These are phyloP conservation scores for Talinum fruticosum DNA, from an alignment of 148 eudicot genomes.

Conservation along the genomic window DNA sequence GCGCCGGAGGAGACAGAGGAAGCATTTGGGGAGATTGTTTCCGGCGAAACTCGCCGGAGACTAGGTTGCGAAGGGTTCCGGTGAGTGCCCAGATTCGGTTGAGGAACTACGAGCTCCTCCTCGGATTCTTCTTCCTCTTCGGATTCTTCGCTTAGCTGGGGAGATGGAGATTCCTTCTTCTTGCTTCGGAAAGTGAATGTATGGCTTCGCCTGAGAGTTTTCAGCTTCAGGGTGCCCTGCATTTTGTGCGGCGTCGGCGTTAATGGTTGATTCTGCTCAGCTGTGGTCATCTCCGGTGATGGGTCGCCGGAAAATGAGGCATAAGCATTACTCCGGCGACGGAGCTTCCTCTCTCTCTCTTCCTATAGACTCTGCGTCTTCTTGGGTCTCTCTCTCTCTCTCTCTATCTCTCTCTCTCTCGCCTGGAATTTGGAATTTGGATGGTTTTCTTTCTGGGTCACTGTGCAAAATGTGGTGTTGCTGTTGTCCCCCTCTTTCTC, in stretches of 20 bases:
- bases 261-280: not conserved
- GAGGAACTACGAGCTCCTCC: not conserved
- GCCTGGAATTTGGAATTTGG: not conserved
- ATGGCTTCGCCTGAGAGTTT: conserved; percentile 24
- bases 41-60: conserved; percentile 38
- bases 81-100: not conserved
- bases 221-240: conserved; percentile 25
- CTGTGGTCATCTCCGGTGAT: not conserved
- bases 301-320: conserved; percentile 18
- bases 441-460: not conserved
- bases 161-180: conserved; percentile 5
- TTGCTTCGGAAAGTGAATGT: conserved; percentile 21
- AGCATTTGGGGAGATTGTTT: not conserved
- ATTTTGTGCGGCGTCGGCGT: conserved; percentile 1
- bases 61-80: conserved; percentile 21
- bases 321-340: conserved; percentile 8
- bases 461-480: conserved; percentile 3
- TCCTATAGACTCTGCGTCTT: not conserved
- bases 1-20: not conserved
- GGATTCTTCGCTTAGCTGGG: conserved; percentile 1
- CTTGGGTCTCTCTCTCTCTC: too few species aligned
- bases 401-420: not conserved
- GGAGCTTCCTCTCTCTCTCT: not conserved
- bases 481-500: not conserved
- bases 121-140: conserved; percentile 25